Conservation (phyloP, 805 yeast genomes). For the Kuraishia borneana region DNA sequence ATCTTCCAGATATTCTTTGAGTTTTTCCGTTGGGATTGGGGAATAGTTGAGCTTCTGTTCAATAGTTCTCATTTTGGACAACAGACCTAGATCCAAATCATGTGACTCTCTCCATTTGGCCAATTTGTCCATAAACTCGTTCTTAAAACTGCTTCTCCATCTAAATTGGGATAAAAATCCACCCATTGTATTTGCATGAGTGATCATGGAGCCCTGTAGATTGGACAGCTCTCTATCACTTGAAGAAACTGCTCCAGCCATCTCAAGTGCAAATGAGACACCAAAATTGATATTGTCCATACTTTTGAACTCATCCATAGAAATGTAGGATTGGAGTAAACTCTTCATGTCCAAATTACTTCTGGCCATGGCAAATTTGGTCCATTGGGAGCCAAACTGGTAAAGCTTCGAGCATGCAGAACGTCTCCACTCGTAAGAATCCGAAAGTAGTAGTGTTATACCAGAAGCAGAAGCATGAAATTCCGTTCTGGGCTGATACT, state of each 20-base stretch:
- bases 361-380: conserved; percentile 39
- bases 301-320: conserved; percentile 18
- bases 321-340: conserved; percentile 66
- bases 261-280: conserved; percentile 79
- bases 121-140: conserved; percentile 20
- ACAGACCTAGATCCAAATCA: too few relatives aligned
- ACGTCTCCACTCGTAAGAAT: conserved; percentile 65
- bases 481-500: conserved; percentile 72
- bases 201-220: conserved; percentile 18
- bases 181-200: conserved; percentile 42
- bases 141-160: conserved; percentile 42
- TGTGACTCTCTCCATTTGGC: conserved; percentile 13
- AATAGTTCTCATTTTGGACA: conserved; percentile 10
- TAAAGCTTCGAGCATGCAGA: conserved; percentile 52
- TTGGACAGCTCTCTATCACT: conserved; percentile 55
- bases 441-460: conserved; percentile 52
- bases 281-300: conserved; percentile 52
- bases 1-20: conserved; percentile 31
- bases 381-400: conserved; percentile 57
- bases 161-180: conserved; percentile 68
- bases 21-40: conserved; percentile 16
- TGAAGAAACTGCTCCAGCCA: conserved; percentile 67
- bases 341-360: conserved; percentile 70
- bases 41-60: conserved; percentile 2
- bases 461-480: conserved; percentile 35